These are phyloP conservation scores for Eucalyptus erythrocorys DNA, from an alignment of 345 rosid genomes.

Conservation along the genomic window DNA sequence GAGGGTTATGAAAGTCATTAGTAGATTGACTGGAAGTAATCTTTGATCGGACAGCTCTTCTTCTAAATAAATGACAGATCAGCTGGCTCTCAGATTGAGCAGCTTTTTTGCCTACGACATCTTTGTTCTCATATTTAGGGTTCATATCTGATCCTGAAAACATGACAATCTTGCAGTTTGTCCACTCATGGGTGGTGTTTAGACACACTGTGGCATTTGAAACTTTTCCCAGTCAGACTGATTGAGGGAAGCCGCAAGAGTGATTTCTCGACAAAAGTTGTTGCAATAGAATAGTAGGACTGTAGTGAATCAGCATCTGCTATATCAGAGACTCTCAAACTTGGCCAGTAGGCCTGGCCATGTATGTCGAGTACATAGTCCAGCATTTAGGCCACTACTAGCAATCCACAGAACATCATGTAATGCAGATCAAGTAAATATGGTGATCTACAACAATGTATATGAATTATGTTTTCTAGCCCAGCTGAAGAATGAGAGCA, in stretches of 20 bases:
- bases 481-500: background rate
- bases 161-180: background rate
- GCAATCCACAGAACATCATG: background rate
- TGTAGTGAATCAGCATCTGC: background rate
- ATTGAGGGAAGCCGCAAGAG: background rate
- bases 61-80: background rate
- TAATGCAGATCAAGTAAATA: background rate
- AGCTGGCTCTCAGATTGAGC: background rate
- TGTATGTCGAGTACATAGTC: background rate
- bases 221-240: background rate
- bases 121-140: background rate
- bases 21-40: background rate
- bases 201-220: background rate
- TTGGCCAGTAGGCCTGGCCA: background rate
- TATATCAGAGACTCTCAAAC: background rate
- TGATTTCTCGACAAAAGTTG: background rate
- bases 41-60: background rate
- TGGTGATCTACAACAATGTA: background rate
- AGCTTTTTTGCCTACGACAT: background rate
- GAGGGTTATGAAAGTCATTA: background rate
- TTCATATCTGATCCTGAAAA: background rate
- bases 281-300: background rate
- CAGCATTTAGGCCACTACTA: background rate
- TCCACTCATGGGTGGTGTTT: background rate
- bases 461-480: background rate